Percentiles rank a stretch among this genome's conserved stretches.
Evolutionary conservation across 176 grass and related monocot genomes (phyloP).

Genomic region (bread wheat (Triticum aestivum)): IWGSC_CS_RefSeq_v2.1 NC_057801.1:634012148-634012647

Average conservation of each 20-base stretch:
- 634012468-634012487: not conserved
- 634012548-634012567: not conserved
- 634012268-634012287: not conserved
- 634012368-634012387: not conserved
- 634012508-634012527: not conserved
- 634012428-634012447: not conserved
- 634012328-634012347: not conserved
- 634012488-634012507: not conserved
- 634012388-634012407: slow-evolving; percentile 4
- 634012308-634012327: not conserved
- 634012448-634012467: not conserved
- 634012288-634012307: not conserved
- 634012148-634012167: not conserved
- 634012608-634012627: slow-evolving; percentile 44
- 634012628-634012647: slow-evolving; percentile 25
- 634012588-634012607: not conserved
- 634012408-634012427: not conserved
- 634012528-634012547: not conserved
- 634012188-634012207: not conserved
- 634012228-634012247: not conserved
- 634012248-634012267: slow-evolving; percentile 5
- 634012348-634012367: not conserved
- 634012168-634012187: not conserved
- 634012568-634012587: not conserved
- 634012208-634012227: not conserved